Evolutionary conservation across 305 asterid species (phyloP).

Genomic region (Petunia hybrid): DNA sequence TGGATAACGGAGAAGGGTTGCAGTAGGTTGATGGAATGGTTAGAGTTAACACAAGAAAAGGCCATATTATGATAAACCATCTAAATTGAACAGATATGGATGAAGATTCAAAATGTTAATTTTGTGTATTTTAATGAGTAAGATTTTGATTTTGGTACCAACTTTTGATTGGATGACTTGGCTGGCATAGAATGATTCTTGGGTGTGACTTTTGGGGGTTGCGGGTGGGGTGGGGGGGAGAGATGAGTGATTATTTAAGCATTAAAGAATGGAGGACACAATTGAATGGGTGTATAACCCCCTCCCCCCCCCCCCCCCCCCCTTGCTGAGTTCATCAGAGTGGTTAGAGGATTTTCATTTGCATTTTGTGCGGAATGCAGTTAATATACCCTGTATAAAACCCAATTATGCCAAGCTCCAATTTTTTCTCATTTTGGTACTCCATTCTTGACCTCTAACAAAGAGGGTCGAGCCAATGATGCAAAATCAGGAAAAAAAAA

Average conservation of each 20-base stretch:
- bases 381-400: constrained; percentile 2
- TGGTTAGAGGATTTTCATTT: constrained; percentile 18
- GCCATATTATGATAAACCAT: not conserved
- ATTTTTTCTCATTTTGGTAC: too few species aligned
- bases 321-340: constrained; percentile 11
- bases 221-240: not conserved
- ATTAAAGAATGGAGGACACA: not conserved
- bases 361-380: not conserved
- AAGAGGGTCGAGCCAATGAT: too few species aligned
- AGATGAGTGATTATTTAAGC: constrained; percentile 24
- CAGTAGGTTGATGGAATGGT: not conserved
- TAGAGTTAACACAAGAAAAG: not conserved
- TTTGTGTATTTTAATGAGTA: not conserved
- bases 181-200: not conserved
- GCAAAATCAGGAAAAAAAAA: too few species aligned
- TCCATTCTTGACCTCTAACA: too few species aligned
- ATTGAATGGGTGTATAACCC: constrained; percentile 5
- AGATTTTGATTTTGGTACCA: not conserved
- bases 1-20: not conserved
- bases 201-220: not conserved
- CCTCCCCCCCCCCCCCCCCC: too few species aligned
- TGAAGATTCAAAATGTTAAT: not conserved
- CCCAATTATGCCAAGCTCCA: too few species aligned
- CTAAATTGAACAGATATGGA: too few species aligned
- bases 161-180: not conserved